Evolutionary conservation across 495 filamentous ascomycete species (phyloP), one percentile per base, ranked within the genome.

Genomic region (Trichoderma orchidacearum): DNA sequence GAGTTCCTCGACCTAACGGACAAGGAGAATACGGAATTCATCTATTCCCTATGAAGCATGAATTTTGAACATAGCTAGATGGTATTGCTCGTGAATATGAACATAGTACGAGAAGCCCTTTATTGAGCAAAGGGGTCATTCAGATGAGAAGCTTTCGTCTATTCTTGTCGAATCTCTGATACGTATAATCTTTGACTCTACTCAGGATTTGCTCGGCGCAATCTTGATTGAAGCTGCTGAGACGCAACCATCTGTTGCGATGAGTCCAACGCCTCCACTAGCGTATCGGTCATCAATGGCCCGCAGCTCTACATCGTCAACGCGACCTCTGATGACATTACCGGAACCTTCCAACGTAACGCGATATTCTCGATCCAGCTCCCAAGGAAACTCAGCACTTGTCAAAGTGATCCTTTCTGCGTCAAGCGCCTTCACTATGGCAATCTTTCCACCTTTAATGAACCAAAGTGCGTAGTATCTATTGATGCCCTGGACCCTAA

Each of bases 1-100:
- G 79, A 77, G 11, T 84, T 83, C 38, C 69, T 73, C 58, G 80
- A 82, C 65, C 64, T 83, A 76, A 84, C 80, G 7, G 81, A 83
- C 64, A 63, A 69, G 41, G 78, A 82, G 68, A 83, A 82, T 54
- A 59, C 76, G 57, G 78, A 82, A 66, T 78, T 73, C 52, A 63
- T 63, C 17, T 68, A 69, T 13, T 69, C 61, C 7, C 59, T 59
- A 21, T 62, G 28, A 54, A 30, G 18, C 30, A n/a, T 23, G 28
- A 15, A 12, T 13, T 51, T n/a, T 35, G 32, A 9, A n/a, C 32
- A 13, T 35, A n/a, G 32, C 3, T 13, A 8, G 0, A 13, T 11
- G 12, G 3, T 11, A 11, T 35, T 15, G n/a, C n/a, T n/a, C n/a
- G n/a, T n/a, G n/a, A n/a, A n/a, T n/a, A n/a, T n/a, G n/a, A n/a